Evolutionary conservation across 1,139 yeast genomes (phyloP).

Genomic region (Hansenula sp.): DNA sequence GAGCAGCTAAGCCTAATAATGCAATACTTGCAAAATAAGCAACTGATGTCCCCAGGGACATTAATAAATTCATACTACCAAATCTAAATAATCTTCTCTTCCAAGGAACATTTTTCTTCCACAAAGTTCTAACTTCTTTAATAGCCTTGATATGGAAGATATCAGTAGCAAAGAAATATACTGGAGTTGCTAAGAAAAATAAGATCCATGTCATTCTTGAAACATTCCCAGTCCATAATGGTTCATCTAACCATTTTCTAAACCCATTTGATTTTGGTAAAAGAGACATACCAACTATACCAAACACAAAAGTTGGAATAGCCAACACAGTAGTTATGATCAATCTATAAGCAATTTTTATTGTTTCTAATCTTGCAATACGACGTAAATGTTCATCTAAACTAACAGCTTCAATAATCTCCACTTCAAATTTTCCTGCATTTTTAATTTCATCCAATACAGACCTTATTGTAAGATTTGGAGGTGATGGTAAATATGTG

Average conservation of each 20-base stretch:
- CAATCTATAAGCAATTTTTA: slow-evolving; percentile 43
- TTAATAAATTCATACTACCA: slow-evolving; percentile 74
- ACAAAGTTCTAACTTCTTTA: slow-evolving; percentile 51
- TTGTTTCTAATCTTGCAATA: slow-evolving; percentile 46
- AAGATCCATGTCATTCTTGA: slow-evolving; percentile 64
- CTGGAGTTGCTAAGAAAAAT: slow-evolving; percentile 64
- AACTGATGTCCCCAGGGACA: slow-evolving; percentile 69
- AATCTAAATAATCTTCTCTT: slow-evolving; percentile 55
- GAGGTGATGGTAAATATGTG: slow-evolving; percentile 57
- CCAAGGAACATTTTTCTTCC: slow-evolving; percentile 56
- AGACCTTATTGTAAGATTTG: slow-evolving; percentile 46
- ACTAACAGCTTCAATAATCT: slow-evolving; percentile 52
- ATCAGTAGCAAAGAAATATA: slow-evolving; percentile 71
- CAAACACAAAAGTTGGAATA: slow-evolving; percentile 66
- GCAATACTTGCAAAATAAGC: slow-evolving; percentile 68
- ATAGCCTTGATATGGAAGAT: slow-evolving; percentile 65
- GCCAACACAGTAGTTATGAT: slow-evolving; percentile 47
- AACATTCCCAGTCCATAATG: slow-evolving; percentile 62
- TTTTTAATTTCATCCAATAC: slow-evolving; percentile 45
- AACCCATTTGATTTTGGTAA: slow-evolving; percentile 40
- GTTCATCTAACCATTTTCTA: slow-evolving; percentile 52
- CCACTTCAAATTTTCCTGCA: slow-evolving; percentile 45
- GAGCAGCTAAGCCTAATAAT: slow-evolving; percentile 46
- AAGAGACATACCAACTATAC: slow-evolving; percentile 64
- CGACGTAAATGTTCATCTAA: slow-evolving; percentile 60